Conservation (phyloP, 371 early-diverging fungal genomes). For the Mycotypha africana region DNA sequence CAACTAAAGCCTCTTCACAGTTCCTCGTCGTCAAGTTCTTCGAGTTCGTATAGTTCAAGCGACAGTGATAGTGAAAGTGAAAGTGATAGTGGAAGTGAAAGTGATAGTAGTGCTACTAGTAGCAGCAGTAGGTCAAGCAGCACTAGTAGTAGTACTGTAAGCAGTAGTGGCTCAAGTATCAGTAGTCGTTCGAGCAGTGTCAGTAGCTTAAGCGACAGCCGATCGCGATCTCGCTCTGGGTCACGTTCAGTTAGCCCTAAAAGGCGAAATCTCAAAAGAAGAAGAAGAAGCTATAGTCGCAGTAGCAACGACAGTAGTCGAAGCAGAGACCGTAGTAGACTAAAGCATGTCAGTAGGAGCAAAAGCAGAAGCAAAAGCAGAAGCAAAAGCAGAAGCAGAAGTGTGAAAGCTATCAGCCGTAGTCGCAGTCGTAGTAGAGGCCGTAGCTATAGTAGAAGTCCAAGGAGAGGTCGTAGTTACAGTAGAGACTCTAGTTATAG, state of each 20-base stretch:
- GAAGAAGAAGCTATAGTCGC: background rate
- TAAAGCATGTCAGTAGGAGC: background rate
- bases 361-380: background rate
- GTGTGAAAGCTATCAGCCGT: background rate
- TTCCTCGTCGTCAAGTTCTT: conserved; percentile 12
- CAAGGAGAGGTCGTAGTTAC: background rate
- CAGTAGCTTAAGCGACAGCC: background rate
- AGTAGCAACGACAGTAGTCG: background rate
- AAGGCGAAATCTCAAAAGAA: background rate
- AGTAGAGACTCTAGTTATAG: background rate
- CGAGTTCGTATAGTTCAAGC: too few species aligned
- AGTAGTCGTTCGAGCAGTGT: background rate
- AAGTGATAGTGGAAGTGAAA: conserved; percentile 2
- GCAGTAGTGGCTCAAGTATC: background rate
- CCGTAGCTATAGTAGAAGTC: background rate
- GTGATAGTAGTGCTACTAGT: conserved; percentile 4
- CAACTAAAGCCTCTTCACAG: too few species aligned
- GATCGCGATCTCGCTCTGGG: background rate
- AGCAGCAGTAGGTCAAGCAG: background rate
- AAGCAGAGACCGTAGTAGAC: background rate
- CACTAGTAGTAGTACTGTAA: background rate
- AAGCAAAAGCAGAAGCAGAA: background rate
- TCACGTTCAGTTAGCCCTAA: background rate
- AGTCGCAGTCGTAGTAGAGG: background rate
- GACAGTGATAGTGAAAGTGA: conserved; percentile 13